Base-by-base conservation (phyloP, 2,329 filamentous ascomycete species). In the Dactylellina leptospora region DNA sequence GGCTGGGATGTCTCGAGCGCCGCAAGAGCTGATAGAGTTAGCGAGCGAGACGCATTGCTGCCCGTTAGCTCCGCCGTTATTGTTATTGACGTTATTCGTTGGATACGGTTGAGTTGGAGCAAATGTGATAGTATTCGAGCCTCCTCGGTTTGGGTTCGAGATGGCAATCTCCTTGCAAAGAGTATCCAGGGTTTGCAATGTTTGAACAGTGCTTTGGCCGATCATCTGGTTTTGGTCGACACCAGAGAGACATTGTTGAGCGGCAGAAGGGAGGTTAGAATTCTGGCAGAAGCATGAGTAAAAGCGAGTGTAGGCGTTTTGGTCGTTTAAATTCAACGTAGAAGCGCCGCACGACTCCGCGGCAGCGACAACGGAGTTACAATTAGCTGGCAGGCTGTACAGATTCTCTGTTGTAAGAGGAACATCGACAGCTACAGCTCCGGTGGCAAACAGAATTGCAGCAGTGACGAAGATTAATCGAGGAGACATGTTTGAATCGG, bases 211-310 rank as follows among this genome's bases (percentile, higher is more conserved):
- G 30, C 44, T 61, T 28, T 42, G 56, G 8, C 44, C 56, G 18
- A 61, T n/a, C 2, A 61, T 2, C 20, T 61, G 56, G 20, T 10
- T 42, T 18, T n/a, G 20, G 30, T 61, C 56, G 33, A 61, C 9
- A 5, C 10, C 27, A 4, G 28, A 18, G 20, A 61, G 20, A 9
- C 56, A 61, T 9, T 27, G 18, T 22, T 61, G 56, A 2, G 44
- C 33, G 4, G 56, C 42, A 18, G 11, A 9, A 1, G 20, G 10
- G 9, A 61, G 11, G n/a, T 22, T 42, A 4, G 42, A 25, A 18
- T 61, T 61, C n/a, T 51, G 44, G n/a, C 56, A 61, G 45, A 50
- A 61, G 23, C 56, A 61, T 22, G 18, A 23, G 44, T 51, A 50
- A 38, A 61, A 61, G 4, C 30, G 30, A 27, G 11, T 40, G 10